Conservation (phyloP, 2,329 filamentous ascomycete species). For the Aureobasidium pullulans region DNA sequence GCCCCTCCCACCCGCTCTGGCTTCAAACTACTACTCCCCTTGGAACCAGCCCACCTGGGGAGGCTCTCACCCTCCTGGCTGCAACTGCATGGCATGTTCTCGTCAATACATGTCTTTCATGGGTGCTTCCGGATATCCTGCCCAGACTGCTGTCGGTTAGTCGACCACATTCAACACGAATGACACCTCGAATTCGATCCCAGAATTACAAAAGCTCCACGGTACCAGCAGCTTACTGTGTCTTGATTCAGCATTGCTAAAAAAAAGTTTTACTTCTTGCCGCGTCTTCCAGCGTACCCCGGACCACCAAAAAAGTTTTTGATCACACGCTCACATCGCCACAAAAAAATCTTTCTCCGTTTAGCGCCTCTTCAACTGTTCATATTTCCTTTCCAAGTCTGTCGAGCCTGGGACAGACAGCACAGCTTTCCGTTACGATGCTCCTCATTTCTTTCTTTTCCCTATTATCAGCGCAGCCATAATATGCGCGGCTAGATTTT, state of each 20-base stretch:
- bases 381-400: conserved; percentile 8
- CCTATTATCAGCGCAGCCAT: neutral
- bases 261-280: conserved; percentile 5
- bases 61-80: conserved; percentile 27
- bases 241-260: neutral
- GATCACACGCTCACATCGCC: neutral
- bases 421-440: conserved; percentile 12
- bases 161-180: neutral
- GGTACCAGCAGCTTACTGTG: neutral
- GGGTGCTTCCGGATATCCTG: conserved; percentile 25
- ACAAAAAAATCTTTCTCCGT: conserved; percentile 6
- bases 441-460: conserved; percentile 1
- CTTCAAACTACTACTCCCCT: conserved; percentile 22
- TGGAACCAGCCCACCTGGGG: conserved; percentile 30
- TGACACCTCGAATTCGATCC: neutral
- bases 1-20: conserved; percentile 15
- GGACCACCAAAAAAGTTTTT: conserved; percentile 11
- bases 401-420: conserved; percentile 12
- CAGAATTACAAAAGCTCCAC: too few relatives aligned
- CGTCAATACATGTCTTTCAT: conserved; percentile 28
- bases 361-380: conserved; percentile 12
- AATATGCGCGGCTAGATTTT: conserved; percentile 9
- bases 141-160: conserved; percentile 31
- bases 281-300: neutral
- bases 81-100: conserved; percentile 27